These are phyloP conservation scores for Paecilomyces sp. DNA, from an alignment of 2,329 filamentous ascomycete genomes.

Conservation along the genomic window DNA sequence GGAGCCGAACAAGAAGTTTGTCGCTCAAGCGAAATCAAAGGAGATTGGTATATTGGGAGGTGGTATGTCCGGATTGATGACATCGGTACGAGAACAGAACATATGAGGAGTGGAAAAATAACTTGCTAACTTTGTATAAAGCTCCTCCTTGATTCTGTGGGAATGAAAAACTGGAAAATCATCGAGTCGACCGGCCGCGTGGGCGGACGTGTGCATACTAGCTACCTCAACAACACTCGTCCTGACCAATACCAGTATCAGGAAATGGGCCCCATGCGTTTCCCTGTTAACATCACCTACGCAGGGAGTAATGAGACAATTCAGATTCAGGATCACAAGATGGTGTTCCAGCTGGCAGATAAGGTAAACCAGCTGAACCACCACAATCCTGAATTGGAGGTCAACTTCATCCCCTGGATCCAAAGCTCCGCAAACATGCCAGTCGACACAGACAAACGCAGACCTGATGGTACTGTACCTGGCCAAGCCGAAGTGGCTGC, in stretches of 20 bases:
- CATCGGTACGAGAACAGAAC: slow-evolving; percentile 4
- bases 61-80: slow-evolving; percentile 30
- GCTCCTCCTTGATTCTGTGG: slow-evolving; percentile 37
- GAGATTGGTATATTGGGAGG: slow-evolving; percentile 32
- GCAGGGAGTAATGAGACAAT: slow-evolving; percentile 36
- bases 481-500: slow-evolving; percentile 42
- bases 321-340: slow-evolving; percentile 35
- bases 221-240: slow-evolving; percentile 33
- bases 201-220: slow-evolving; percentile 39
- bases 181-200: slow-evolving; percentile 35
- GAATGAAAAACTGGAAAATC: slow-evolving; percentile 40
- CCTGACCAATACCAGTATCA: slow-evolving; percentile 30
- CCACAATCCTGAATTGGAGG: slow-evolving; percentile 24
- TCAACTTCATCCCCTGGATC: slow-evolving; percentile 39
- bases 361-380: slow-evolving; percentile 36
- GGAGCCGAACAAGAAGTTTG: slow-evolving; percentile 16
- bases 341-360: slow-evolving; percentile 37
- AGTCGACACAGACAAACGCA: slow-evolving; percentile 41
- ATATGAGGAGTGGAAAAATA: not conserved
- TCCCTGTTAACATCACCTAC: slow-evolving; percentile 35
- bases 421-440: slow-evolving; percentile 46
- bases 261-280: slow-evolving; percentile 41
- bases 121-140: slow-evolving; percentile 5
- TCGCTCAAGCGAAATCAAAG: slow-evolving; percentile 22
- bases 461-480: slow-evolving; percentile 48